These are phyloP conservation scores for Colletotrichum siamense DNA, from an alignment of 2,329 filamentous ascomycete genomes.

Conservation along the genomic window DNA sequence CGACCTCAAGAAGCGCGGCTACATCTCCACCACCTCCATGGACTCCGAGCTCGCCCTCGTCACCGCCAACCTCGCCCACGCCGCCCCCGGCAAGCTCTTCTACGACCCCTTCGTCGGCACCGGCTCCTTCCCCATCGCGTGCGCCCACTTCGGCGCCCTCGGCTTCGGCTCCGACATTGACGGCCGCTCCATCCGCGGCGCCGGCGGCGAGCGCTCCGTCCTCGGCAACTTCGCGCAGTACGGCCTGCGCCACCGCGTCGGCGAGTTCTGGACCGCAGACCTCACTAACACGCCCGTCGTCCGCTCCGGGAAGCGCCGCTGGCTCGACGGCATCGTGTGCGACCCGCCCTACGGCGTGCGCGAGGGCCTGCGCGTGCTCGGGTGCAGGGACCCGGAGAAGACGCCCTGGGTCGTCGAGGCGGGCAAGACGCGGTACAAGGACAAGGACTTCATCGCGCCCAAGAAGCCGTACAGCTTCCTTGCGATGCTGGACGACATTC, in stretches of 20 bases:
- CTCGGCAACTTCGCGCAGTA: slow-evolving; percentile 87
- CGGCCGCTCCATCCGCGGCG: slow-evolving; percentile 83
- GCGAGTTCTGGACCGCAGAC: slow-evolving; percentile 85
- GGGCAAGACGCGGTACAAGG: slow-evolving; percentile 74
- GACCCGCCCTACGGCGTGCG: slow-evolving; percentile 96
- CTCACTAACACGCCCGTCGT: slow-evolving; percentile 85
- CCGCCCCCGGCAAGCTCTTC: slow-evolving; percentile 81
- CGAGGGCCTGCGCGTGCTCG: slow-evolving; percentile 89
- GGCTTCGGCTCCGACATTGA: slow-evolving; percentile 93
- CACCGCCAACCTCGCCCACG: slow-evolving; percentile 89
- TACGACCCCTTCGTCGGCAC: slow-evolving; percentile 97
- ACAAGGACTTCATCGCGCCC: slow-evolving; percentile 78
- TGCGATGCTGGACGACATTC: slow-evolving; percentile 87
- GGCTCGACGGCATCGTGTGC: slow-evolving; percentile 90
- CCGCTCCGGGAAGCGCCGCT: slow-evolving; percentile 40
- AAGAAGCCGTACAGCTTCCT: slow-evolving; percentile 93
- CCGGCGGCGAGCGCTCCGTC: slow-evolving; percentile 56
- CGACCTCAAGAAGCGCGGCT: slow-evolving; percentile 90
- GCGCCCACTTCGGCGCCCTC: slow-evolving; percentile 86
- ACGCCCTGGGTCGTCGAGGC: slow-evolving; percentile 67
- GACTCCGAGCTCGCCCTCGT: slow-evolving; percentile 91
- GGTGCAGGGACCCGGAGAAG: slow-evolving; percentile 71
- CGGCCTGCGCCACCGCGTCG: slow-evolving; percentile 65
- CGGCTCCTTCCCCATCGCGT: slow-evolving; percentile 89
- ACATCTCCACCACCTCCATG: slow-evolving; percentile 98